Evolutionary conservation across 257 asterid species (phyloP), one percentile per base, ranked within the genome.

Genomic region (Solanum virginianum): DNA sequence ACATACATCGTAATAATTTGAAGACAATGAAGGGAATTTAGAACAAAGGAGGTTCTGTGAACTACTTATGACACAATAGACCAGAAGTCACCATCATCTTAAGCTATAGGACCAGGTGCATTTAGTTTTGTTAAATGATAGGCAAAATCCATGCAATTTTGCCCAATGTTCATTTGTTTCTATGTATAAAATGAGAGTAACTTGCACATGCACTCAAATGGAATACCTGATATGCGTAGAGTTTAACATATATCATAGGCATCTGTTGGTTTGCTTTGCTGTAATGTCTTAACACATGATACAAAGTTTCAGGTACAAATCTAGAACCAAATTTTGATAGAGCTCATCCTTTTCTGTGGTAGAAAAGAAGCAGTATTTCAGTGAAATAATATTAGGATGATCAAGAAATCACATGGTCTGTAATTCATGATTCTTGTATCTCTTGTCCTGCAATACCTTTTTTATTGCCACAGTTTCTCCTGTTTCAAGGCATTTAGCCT

Each of bases 351-450:
- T 93, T 41, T 93, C 97, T 6, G 98, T 93, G 59, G 95, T 94
- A 6, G 96, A 94, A 86, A 93, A 94, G 95, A 94, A 93, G 89
- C 95, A 94, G 85, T 94, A 96, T 85, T 93, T 94, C 29, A 94
- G 93, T 36, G 93, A 91, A 49, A 94, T 92, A 39, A 94, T 95
- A 86, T 92, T 94, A 3, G 98, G 95, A 89, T 93, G 98, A 90
- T 94, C 96, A 47, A 94, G 94, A 81, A 93, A 94, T 83, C 95
- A 93, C 94, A 94, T 94, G 15, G 95, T 92, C 83, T 94, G 98
- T 90, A 94, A 83, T 85, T 94, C 97, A 41, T 96, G 90, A 84
- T 94, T 94, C 86, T 94, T 94, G 75, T 92, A 94, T 90, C 97
- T 90, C 93, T 93, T 94, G 71, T 94, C 96, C 88, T 94, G 98